Evolutionary conservation across 495 filamentous ascomycete species (phyloP), one percentile per base, ranked within the genome.

Genomic region (Neurospora sp.): DNA sequence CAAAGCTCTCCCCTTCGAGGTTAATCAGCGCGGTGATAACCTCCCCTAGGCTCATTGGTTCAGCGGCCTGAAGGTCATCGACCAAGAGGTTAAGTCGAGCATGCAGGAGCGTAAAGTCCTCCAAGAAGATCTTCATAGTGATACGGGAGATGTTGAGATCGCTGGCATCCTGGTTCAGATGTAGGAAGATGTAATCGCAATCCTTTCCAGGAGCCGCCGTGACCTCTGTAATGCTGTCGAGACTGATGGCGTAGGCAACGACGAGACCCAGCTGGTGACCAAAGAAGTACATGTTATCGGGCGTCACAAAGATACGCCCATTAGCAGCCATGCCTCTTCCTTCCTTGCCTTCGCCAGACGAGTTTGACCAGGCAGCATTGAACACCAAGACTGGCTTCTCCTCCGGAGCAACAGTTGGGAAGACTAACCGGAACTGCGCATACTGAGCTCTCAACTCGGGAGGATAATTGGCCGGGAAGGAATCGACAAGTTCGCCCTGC

Each of bases 181-280:
- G 96, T 66, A 98, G 82, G 81, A 92, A 98, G 23, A 99, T 87
- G 79, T 94, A 96, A 81, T 99, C 96, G 79, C 93, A 97, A 74
- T 98, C 94, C 76, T 90, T 88, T 41, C 95, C 96, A 35, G 92
- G 89, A 12, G 94, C 93, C 48, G 93, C 92, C 27, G 94, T 98
- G 66, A 98, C 92, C 79, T 98, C 96, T 44, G 87, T 87, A 73
- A 98, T 92, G 72, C 83, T 88, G n/a, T 89, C 86, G 62, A 99
- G 85, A 42, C 86, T 88, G 41, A 93, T 87, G 23, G 87, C 88
- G 41, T 93, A 92, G 2, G 93, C 94, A 69, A 98, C 84, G 0
- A 97, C 93, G 38, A 99, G 85, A n/a, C 96, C 96, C 77, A 96
- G 87, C 76, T 97, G 91, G 79, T 98, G 90, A 71, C 94, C 96